Conservation (phyloP, 2,329 filamentous ascomycete genomes). For the Aspergillus sp. region DNA sequence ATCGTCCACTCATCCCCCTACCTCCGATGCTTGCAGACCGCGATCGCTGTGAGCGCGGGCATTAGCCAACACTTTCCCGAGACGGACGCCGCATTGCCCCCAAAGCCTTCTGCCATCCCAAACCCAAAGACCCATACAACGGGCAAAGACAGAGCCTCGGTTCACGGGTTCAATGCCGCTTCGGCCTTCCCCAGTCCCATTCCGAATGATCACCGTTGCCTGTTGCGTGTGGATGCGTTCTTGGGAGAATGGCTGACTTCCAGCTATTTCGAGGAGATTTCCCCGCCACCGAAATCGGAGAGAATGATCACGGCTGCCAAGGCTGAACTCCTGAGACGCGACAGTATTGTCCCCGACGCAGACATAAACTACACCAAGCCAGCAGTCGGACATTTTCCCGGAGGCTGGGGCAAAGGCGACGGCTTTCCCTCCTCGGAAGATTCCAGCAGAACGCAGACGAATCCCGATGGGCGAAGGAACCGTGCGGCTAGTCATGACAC, state of each 20-base stretch:
- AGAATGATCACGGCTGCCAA: constrained; percentile 90
- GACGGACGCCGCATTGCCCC: constrained; percentile 13
- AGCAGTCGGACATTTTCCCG: constrained; percentile 51
- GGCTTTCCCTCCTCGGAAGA: constrained; percentile 20
- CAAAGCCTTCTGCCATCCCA: not conserved
- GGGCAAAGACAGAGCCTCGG: not conserved
- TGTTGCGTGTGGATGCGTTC: constrained; percentile 82
- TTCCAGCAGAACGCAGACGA: not conserved
- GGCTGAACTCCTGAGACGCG: constrained; percentile 75
- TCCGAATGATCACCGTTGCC: constrained; percentile 20
- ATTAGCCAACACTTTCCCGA: constrained; percentile 54
- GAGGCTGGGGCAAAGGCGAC: constrained; percentile 52
- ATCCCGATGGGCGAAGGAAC: constrained; percentile 37
- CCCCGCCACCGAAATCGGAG: constrained; percentile 78
- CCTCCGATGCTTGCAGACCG: constrained; percentile 87
- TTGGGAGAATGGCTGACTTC: constrained; percentile 94
- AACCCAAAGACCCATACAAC: constrained; percentile 2
- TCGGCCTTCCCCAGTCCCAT: not conserved
- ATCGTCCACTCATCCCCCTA: constrained; percentile 94
- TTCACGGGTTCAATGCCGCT: constrained; percentile 5
- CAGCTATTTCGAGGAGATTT: constrained; percentile 90
- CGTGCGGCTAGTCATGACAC: constrained; percentile 50
- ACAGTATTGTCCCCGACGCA: constrained; percentile 51
- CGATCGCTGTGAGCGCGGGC: constrained; percentile 81
- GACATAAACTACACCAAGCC: constrained; percentile 35